Conservation (phyloP, 2,329 filamentous ascomycete genomes). For the Zasmidium cellare region DNA sequence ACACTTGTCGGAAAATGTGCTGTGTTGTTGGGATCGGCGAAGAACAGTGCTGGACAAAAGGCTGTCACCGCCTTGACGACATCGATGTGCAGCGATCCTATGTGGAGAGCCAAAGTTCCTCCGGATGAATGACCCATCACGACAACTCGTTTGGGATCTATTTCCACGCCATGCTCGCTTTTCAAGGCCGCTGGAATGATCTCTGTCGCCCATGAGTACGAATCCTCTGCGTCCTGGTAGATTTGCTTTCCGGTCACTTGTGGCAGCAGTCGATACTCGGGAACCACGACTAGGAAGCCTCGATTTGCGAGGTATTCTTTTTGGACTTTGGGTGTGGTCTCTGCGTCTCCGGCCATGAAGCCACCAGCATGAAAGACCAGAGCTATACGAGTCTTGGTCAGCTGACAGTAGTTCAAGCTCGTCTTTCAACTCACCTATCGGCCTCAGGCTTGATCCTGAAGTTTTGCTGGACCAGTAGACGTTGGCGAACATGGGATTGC, state of each 20-base stretch:
- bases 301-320: constrained; percentile 15
- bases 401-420: too few species aligned
- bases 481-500: constrained; percentile 15
- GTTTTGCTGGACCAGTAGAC: too few species aligned
- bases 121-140: constrained; percentile 42
- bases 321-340: constrained; percentile 21
- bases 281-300: constrained; percentile 25
- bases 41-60: too few species aligned
- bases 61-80: too few species aligned
- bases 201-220: constrained; percentile 38
- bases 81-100: too few species aligned
- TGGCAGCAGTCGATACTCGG: constrained; percentile 35
- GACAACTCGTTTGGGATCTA: constrained; percentile 36
- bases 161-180: constrained; percentile 10
- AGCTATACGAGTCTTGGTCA: constrained; percentile 6
- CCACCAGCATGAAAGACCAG: constrained; percentile 22
- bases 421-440: too few species aligned
- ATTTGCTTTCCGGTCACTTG: constrained; percentile 35
- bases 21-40: too few species aligned
- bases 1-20: too few species aligned
- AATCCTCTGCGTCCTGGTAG: constrained; percentile 37
- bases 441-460: too few species aligned
- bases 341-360: constrained; percentile 20
- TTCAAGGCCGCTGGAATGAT: constrained; percentile 26
- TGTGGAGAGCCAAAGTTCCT: constrained; percentile 35